Evolutionary conservation across 352 stramenopile genomes (phyloP).

Genomic region (Phytophthora sp.): DNA sequence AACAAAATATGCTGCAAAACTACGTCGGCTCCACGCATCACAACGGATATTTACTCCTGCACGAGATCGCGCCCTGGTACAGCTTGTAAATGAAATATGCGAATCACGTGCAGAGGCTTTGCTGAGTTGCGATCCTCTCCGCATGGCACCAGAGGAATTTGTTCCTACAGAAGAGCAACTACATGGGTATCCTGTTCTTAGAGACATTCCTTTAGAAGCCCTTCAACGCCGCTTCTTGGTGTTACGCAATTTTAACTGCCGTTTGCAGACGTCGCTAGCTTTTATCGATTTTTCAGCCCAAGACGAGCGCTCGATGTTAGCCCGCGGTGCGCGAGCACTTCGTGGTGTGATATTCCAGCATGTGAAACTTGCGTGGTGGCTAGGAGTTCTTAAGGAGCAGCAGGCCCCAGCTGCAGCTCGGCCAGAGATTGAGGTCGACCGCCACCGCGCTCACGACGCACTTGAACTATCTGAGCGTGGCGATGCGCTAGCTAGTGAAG

Average conservation of each 20-base stretch:
- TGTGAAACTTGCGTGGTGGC: slow-evolving; percentile 90
- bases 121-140: slow-evolving; percentile 82
- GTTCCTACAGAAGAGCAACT: slow-evolving; percentile 70
- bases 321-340: slow-evolving; percentile 57
- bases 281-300: slow-evolving; percentile 84
- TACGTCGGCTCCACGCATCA: slow-evolving; percentile 66
- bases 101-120: slow-evolving; percentile 77
- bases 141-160: slow-evolving; percentile 86
- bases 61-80: slow-evolving; percentile 77
- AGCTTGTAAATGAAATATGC: slow-evolving; percentile 87
- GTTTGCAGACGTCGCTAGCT: slow-evolving; percentile 83
- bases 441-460: slow-evolving; percentile 71
- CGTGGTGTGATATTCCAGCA: slow-evolving; percentile 86
- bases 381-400: slow-evolving; percentile 87
- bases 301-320: slow-evolving; percentile 70
- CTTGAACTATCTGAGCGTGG: slow-evolving; percentile 48
- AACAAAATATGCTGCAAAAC: slow-evolving; percentile 68
- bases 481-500: slow-evolving; percentile 28
- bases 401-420: slow-evolving; percentile 79
- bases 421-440: slow-evolving; percentile 89
- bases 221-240: slow-evolving; percentile 86
- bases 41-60: slow-evolving; percentile 70
- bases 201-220: slow-evolving; percentile 49
- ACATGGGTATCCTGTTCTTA: slow-evolving; percentile 52
- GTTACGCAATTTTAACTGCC: slow-evolving; percentile 88